Base-by-base conservation (phyloP, 73 alveolate species). In the Paramecium bursaria region DNA sequence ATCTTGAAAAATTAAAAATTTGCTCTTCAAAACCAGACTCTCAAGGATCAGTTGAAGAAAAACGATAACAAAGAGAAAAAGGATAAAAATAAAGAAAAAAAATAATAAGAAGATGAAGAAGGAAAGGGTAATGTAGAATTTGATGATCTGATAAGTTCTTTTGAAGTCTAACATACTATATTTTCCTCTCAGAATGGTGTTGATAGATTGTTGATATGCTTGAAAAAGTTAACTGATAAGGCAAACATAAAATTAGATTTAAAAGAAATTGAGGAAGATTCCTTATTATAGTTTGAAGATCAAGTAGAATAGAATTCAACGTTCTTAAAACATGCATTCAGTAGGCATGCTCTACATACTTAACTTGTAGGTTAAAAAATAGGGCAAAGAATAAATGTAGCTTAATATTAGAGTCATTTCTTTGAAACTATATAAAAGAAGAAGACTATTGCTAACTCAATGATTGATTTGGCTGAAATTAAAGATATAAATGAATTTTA, bases 111-210 rank as follows among this genome's bases (percentile, higher is more conserved):
- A 3, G 15, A 26, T n/a, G 39, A 48, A 11, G 39, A 57, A 25
- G 26, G 17, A 11, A 29, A 57, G 39, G 10, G 14, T 13, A 15
- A 29, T 26, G 49, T 29, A 3, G 15, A 26, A 5, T 17, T 29
- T 3, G 76, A 57, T 27, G 76, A 57, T 57, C 31, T 57, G 7
- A 57, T 57, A 1, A 57, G 76, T 57, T 48, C 76, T 27, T 57
- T 57, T 57, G 76, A 57, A 57, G 76, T 57, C 3, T 29, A 57
- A 57, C 76, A 57, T 57, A 57, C 76, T 26, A 57, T 57, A 57
- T 57, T 57, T 57, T 57, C 76, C 26, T 23, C 76, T 57, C 14
- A 57, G 7, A 57, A 57, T 57, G 76, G 76, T 29, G 76, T 57
- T 29, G 76, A 57, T 11, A 57, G 76, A 27, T 27, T 57, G 7